These are phyloP conservation scores for Gracilaria caudata DNA, from an alignment of 23 red algal genomes.

Conservation along the genomic window DNA sequence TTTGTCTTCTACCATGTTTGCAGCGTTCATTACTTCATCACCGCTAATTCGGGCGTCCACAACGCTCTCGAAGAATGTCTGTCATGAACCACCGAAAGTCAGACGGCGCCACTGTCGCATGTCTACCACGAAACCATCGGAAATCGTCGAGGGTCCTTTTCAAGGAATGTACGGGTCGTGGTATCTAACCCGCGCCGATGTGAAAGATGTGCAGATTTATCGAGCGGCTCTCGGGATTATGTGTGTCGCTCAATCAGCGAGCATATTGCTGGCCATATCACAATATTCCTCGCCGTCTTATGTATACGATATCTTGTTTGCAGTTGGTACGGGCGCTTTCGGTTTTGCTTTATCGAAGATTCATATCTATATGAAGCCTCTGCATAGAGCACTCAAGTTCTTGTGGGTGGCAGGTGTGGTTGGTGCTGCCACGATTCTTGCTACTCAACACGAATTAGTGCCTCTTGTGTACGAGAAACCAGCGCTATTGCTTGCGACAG, in stretches of 20 bases:
- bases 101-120: background rate
- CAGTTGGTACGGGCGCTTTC: constrained; percentile 35
- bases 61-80: background rate
- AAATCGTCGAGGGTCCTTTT: constrained; percentile 83
- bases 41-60: background rate
- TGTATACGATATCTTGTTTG: constrained; percentile 54
- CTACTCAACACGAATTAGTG: constrained; percentile 32
- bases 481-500: constrained; percentile 49
- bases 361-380: constrained; percentile 93
- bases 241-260: constrained; percentile 33
- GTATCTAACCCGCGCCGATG: constrained; percentile 83
- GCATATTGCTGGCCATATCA: constrained; percentile 19
- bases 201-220: constrained; percentile 79
- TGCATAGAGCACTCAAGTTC: constrained; percentile 74
- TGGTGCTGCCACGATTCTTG: constrained; percentile 8
- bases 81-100: background rate
- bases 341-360: constrained; percentile 77
- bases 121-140: background rate
- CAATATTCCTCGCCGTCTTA: background rate
- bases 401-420: constrained; percentile 62
- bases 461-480: constrained; percentile 34
- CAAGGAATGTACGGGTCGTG: constrained; percentile 81
- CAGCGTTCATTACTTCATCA: background rate
- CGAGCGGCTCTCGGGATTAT: constrained; percentile 53
- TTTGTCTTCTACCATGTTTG: too few relatives aligned